A percentile compares a stretch with the other conserved stretches of the same genome.
phyloP scores from a whole-genome alignment of 805 yeast species.

The Candida loeiensis region DNA sequence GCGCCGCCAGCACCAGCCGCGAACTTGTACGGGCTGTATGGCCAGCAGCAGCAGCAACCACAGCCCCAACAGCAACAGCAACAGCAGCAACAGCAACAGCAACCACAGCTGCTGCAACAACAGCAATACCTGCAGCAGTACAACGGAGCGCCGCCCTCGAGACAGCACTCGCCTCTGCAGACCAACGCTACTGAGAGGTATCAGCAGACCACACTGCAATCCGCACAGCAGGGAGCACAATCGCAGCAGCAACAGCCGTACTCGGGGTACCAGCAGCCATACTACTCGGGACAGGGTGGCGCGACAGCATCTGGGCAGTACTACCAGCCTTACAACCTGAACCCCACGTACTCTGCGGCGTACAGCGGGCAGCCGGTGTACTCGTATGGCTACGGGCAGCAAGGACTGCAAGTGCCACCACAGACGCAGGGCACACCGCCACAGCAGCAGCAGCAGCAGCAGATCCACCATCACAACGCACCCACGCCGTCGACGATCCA shows the following conservation, averaged over 20 bases:
- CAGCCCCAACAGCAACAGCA: conserved; percentile 9
- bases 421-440: conserved; percentile 8
- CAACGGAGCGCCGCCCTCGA: conserved; percentile 4
- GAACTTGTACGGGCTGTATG: conserved; percentile 4
- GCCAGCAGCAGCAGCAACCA: conserved; percentile 9
- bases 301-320: conserved; percentile 8
- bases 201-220: conserved; percentile 6
- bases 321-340: conserved; percentile 8
- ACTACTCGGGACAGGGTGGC: conserved; percentile 5
- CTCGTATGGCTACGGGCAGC: conserved; percentile 13
- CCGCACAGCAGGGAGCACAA: conserved; percentile 12
- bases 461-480: conserved; percentile 1
- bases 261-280: conserved; percentile 6
- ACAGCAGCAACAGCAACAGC: conserved; percentile 8
- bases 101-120: conserved; percentile 10
- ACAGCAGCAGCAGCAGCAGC: conserved; percentile 12
- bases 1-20: conserved; percentile 8
- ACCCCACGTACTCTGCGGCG: conserved; percentile 9
- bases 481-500: conserved; percentile 3
- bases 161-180: conserved; percentile 10
- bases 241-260: conserved; percentile 9
- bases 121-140: conserved; percentile 5
- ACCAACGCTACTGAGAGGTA: not conserved
- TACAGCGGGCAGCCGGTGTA: conserved; percentile 13
- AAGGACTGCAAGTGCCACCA: conserved; percentile 1